Base-by-base conservation (phyloP, 305 asterid species). In the Fraxinus angustifolia region DNA sequence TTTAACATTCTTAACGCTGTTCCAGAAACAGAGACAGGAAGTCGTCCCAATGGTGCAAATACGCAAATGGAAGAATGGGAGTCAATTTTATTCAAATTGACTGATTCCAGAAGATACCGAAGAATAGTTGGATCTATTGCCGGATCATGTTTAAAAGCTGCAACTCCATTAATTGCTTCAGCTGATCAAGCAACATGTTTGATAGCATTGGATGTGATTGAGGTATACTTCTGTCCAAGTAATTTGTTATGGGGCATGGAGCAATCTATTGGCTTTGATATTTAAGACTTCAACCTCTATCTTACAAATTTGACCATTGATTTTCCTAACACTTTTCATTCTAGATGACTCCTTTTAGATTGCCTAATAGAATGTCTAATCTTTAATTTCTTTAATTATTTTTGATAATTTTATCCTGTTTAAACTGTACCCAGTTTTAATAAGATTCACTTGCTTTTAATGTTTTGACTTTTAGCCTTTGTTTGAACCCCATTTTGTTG, bases 111-210 rank as follows among this genome's bases (percentile, higher is more conserved):
- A 91, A 88, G 97, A 85, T 92, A 89, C 78, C 86, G 98, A 77
- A 82, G 90, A 81, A 90, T 90, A 71, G 93, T 96, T 89, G 99
- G 98, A 84, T 92, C 98, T 65, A 89, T 58, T 71, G 93, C 91
- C 1, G 91, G 93, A 77, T 94, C 98, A 73, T 96, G 99, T 87
- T 83, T 94, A 71, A 83, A 84, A 80, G 86, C 68, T 80, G 95
- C 90, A 31, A 91, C 97, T 83, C 97, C 99, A 4, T 85, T 94
- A 77, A 86, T 93, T 87, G 91, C 97, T 88, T 93, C 99, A 79
- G 87, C 86, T 79, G 90, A 93, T 72, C 91, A 90, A 80, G 88
- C 93, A 79, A 90, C 92, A 82, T 92, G 92, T 89, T 88, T 91
- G 87, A 85, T 90, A 77, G 93, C 99, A 26, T 88, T 96, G 48